These are phyloP conservation scores for Castanopsis chinensis DNA, from an alignment of 306 rosid genomes.

Conservation along the genomic window DNA sequence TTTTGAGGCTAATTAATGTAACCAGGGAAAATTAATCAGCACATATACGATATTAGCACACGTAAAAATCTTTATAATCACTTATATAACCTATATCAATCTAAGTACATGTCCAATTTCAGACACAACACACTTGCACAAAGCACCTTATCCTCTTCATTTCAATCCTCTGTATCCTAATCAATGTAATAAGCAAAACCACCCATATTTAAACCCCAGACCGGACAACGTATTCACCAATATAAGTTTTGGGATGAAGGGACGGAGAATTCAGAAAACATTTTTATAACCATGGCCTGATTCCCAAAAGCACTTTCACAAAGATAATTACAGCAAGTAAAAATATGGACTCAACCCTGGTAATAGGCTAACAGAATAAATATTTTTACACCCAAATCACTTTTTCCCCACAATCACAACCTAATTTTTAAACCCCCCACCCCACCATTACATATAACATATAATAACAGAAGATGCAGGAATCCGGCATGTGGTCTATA, in stretches of 20 bases:
- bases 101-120: no score
- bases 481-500: neutral
- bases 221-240: neutral
- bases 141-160: no score
- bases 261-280: neutral
- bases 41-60: no score
- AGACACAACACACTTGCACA: no score
- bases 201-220: neutral
- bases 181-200: neutral
- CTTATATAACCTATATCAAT: no score
- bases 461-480: neutral
- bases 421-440: no score
- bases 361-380: neutral
- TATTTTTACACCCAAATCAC: neutral
- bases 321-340: neutral
- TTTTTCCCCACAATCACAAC: neutral
- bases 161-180: no score
- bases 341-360: neutral
- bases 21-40: no score
- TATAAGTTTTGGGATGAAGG: neutral
- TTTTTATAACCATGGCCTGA: neutral
- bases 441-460: neutral
- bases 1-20: neutral
- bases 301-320: neutral
- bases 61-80: no score